These are phyloP conservation scores for Escovopsis sp. DNA, from an alignment of 2,329 filamentous ascomycete species.

Conservation along the genomic window DNA sequence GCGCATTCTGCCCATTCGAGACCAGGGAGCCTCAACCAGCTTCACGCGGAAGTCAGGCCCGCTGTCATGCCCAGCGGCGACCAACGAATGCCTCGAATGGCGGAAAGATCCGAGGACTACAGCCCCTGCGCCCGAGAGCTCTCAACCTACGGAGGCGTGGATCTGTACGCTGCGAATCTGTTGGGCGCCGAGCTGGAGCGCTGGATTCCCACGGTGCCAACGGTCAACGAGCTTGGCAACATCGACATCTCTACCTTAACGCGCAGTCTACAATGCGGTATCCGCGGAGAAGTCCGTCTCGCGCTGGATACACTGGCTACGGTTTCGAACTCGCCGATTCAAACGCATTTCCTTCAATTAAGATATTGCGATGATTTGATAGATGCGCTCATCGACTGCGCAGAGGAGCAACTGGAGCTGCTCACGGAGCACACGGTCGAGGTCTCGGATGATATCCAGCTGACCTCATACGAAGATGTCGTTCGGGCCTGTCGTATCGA, in stretches of 20 bases:
- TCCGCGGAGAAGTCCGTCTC: conserved; percentile 77
- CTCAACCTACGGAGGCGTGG: conserved; percentile 56
- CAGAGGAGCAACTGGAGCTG: conserved; percentile 72
- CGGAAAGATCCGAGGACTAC: conserved; percentile 36
- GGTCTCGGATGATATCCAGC: conserved; percentile 70
- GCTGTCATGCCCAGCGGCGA: conserved; percentile 11
- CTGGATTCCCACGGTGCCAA: conserved; percentile 61
- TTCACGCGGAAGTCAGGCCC: conserved; percentile 22
- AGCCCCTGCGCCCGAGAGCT: conserved; percentile 38
- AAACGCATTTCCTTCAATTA: conserved; percentile 52
- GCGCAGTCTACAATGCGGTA: conserved; percentile 77
- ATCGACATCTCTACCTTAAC: conserved; percentile 85
- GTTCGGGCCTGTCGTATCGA: conserved; percentile 65
- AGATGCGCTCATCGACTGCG: conserved; percentile 78
- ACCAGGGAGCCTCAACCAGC: conserved; percentile 23
- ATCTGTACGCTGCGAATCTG: conserved; percentile 48
- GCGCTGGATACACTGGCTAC: conserved; percentile 72
- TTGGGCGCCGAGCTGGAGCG: conserved; percentile 52
- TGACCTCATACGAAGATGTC: conserved; percentile 79
- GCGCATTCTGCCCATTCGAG: conserved; percentile 18
- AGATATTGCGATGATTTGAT: conserved; percentile 74
- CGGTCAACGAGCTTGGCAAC: conserved; percentile 62
- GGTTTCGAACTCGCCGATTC: conserved; percentile 45
- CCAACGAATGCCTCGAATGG: conserved; percentile 22
- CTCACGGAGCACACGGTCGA: conserved; percentile 76